Conservation (phyloP, 148 eudicot species). For the Rheum nobile region DNA sequence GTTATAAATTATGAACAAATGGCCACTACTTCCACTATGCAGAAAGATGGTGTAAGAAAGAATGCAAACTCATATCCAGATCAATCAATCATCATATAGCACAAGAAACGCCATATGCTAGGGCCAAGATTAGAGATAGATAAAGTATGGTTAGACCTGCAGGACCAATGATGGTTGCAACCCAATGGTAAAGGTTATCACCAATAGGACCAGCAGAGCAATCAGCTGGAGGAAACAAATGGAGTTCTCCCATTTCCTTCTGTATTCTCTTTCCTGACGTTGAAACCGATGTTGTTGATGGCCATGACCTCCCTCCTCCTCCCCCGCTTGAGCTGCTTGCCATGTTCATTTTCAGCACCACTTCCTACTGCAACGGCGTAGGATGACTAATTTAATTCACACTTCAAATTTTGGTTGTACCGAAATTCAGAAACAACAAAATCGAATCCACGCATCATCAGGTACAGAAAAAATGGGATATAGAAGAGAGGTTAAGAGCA, state of each 20-base stretch:
- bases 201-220: conserved; percentile 94
- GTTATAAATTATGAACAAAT: too few species aligned
- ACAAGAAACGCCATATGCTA: too few species aligned
- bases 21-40: too few species aligned
- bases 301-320: conserved; percentile 57
- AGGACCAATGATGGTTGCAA: conserved; percentile 81
- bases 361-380: background rate
- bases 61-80: background rate
- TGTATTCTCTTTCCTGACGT: conserved; percentile 80
- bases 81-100: background rate
- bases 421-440: background rate
- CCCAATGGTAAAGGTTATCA: conserved; percentile 88
- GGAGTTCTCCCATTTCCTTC: conserved; percentile 69
- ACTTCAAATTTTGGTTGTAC: too few species aligned
- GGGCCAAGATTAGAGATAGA: too few species aligned
- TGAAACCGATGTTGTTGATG: conserved; percentile 74
- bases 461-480: too few species aligned
- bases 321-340: conserved; percentile 5
- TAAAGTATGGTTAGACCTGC: conserved; percentile 31
- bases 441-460: too few species aligned
- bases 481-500: too few species aligned
- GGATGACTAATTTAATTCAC: background rate
- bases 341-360: background rate
- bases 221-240: conserved; percentile 52
- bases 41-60: too few species aligned